Conservation (phyloP, 208 protist genomes). For the Trypanosoma brucei region DNA sequence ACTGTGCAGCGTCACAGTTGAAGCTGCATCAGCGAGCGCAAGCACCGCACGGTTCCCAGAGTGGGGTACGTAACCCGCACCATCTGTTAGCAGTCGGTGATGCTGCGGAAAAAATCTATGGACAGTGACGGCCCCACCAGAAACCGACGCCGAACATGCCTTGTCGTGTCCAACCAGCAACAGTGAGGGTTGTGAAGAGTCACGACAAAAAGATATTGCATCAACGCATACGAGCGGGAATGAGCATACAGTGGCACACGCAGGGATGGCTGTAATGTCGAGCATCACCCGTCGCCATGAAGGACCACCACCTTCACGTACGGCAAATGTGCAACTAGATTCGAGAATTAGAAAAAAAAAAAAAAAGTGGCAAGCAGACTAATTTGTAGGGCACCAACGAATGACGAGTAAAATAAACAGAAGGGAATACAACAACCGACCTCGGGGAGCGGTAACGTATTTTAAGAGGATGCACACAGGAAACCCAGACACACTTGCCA, state of each 20-base stretch:
- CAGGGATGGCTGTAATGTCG: conserved; percentile 21
- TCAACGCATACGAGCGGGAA: conserved; percentile 16
- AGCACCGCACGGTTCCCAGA: not conserved
- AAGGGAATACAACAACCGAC: too few species aligned
- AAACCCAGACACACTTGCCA: too few species aligned
- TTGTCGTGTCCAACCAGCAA: conserved; percentile 19
- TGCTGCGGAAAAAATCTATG: conserved; percentile 18
- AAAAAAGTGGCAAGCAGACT: not conserved
- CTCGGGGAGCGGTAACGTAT: too few species aligned
- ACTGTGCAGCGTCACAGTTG: conserved; percentile 20
- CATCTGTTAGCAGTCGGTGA: conserved; percentile 18
- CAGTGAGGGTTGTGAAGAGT: not conserved
- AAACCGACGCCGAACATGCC: conserved; percentile 9
- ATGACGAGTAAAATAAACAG: too few species aligned
- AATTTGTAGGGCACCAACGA: too few species aligned
- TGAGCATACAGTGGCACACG: conserved; percentile 10
- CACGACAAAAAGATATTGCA: not conserved
- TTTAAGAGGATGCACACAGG: too few species aligned
- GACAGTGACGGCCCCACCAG: not conserved
- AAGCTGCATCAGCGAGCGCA: conserved; percentile 9
- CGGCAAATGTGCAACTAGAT: too few species aligned
- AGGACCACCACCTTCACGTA: not conserved
- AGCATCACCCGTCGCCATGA: conserved; percentile 17
- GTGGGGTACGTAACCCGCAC: conserved; percentile 4
- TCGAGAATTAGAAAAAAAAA: not conserved